Base-by-base conservation (phyloP, 495 filamentous ascomycete genomes). In the Xylaria flabelliformis region DNA sequence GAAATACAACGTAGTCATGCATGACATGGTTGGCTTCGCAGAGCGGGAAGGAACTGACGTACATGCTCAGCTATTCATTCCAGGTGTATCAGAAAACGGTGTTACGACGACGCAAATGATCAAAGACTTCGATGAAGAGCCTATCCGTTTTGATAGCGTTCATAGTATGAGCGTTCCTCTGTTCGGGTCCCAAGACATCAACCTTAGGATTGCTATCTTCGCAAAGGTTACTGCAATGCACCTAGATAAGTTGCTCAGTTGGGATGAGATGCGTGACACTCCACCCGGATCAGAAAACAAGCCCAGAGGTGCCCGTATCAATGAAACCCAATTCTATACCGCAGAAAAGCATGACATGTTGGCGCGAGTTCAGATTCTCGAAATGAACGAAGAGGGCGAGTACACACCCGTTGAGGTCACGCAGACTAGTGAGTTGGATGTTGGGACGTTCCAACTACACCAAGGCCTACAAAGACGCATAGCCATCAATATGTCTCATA, bases 1-100 rank as follows among this genome's bases (percentile, higher is more conserved):
- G 68, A 98, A 98, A 79, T 99, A 98, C 83, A 99, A 98, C 75
- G 94, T 98, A 32, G 95, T 97, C 63, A 97, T 99, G 94, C 94
- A 96, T 77, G 94, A 98, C 75, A 91, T 99, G 90, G 82, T 95
- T 55, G 96, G 96, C 6, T 98, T 99, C 75, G 93, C 96, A 1
- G 96, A 99, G 82, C 90, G 95, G 73, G 96, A 99, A 82, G 96
- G 96, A 4, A 96, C 94, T 10, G 91, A 97, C 73, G 94, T 98
- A 65, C 96, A 99, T 82, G 95, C 95, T 2, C 97, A 98, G 82
- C 88, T 99, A 32, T 98, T 97, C 77, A 90, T 99, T 64, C 94
- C 96, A 19, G 93, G 95, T 39, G 90, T 97, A 58, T 96, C 93
- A 17, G 95, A 97, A 67, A 94, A 97, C 80, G 95, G 94, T 26